A percentile compares a stretch with the other conserved stretches of the same genome.
Evolutionary conservation across 805 yeast genomes (phyloP).

Genomic region (Candida ponderosae): DNA sequence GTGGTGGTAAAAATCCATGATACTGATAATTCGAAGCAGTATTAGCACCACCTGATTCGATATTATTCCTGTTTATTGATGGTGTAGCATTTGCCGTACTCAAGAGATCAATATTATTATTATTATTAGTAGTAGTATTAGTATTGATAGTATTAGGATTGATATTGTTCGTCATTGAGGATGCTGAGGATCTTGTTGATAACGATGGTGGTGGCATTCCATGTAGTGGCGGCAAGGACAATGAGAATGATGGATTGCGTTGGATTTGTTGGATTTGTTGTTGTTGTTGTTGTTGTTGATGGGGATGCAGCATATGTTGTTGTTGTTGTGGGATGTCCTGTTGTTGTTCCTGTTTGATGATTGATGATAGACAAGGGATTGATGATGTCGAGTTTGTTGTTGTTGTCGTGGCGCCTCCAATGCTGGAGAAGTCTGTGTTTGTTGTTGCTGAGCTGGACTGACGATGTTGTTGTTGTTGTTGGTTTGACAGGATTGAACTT

Average conservation of each 20-base stretch:
- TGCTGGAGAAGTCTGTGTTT: not conserved
- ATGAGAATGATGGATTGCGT: constrained; percentile 8
- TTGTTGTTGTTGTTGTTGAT: constrained; percentile 3
- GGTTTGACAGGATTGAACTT: not conserved
- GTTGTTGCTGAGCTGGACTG: not conserved
- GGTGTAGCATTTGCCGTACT: too few species aligned
- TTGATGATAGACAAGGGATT: not conserved
- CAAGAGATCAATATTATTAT: too few species aligned
- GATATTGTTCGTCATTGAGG: too few species aligned
- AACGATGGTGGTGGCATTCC: too few species aligned
- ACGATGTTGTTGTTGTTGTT: constrained; percentile 6
- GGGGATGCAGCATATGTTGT: not conserved
- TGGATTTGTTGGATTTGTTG: constrained; percentile 3
- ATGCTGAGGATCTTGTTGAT: too few species aligned
- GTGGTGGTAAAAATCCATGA: too few species aligned
- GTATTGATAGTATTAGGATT: too few species aligned
- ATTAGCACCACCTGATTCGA: too few species aligned
- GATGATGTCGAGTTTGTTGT: not conserved
- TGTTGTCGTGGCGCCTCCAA: not conserved
- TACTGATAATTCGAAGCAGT: too few species aligned
- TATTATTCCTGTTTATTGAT: too few species aligned
- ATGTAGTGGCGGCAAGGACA: too few species aligned
- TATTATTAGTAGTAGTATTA: too few species aligned
- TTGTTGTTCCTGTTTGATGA: constrained; percentile 1
- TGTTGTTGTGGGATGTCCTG: constrained; percentile 1